A percentile compares a stretch with the other conserved stretches of the same genome.
phyloP scores from a whole-genome alignment of 441 rosid genomes.

The Populus tomentosa region DNA sequence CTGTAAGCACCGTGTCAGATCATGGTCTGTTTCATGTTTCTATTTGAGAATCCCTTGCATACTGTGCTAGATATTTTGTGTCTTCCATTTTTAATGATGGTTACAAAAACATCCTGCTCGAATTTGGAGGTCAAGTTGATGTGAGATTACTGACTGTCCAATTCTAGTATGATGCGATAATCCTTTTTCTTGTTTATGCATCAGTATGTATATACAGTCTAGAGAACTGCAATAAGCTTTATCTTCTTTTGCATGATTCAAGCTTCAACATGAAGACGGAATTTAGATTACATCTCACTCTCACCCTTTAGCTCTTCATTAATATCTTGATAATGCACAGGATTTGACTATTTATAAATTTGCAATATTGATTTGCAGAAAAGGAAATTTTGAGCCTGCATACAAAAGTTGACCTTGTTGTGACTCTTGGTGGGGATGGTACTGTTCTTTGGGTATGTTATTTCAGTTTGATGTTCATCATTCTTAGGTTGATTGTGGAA shows the following conservation, averaged over 20 bases:
- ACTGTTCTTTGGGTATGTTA: slow-evolving; percentile 93
- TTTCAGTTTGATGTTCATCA: neutral
- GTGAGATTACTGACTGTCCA: neutral
- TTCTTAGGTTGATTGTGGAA: neutral
- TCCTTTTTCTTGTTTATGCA: neutral
- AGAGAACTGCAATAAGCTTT: neutral
- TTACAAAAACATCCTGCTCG: neutral
- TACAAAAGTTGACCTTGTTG: slow-evolving; percentile 83
- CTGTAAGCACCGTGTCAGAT: neutral
- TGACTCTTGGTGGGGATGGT: slow-evolving; percentile 99
- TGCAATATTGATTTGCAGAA: slow-evolving; percentile 42
- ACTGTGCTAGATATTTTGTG: neutral
- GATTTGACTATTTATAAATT: slow-evolving; percentile 8
- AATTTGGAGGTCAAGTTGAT: neutral
- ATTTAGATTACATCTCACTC: neutral
- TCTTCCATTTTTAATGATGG: neutral
- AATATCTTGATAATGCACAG: neutral
- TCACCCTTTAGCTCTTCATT: neutral
- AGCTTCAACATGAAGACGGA: neutral
- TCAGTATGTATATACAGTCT: neutral
- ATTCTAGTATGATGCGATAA: neutral
- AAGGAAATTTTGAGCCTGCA: slow-evolving; percentile 63
- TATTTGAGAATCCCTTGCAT: neutral
- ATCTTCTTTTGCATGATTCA: neutral
- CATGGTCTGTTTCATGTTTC: neutral